Evolutionary conservation across 768 basidiomycete genomes (phyloP).

Genomic region (Trametes villosa): DNA sequence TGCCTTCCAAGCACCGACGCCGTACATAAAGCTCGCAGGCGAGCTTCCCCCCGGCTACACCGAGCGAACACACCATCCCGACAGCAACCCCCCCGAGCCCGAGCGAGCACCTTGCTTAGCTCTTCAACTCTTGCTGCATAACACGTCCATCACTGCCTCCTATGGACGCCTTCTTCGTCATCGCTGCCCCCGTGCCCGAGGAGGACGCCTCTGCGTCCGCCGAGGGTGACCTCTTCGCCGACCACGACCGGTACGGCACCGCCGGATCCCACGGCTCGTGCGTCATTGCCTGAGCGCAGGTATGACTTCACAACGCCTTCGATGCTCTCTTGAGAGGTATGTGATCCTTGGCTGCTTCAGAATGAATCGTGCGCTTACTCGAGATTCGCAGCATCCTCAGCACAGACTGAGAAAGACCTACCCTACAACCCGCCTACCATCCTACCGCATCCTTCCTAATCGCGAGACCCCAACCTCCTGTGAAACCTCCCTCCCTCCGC

Average conservation of each 20-base stretch:
- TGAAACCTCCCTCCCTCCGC: neutral
- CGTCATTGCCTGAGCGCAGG: constrained; percentile 18
- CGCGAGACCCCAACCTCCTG: constrained; percentile 10
- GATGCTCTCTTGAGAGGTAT: constrained; percentile 6
- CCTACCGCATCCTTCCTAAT: constrained; percentile 15
- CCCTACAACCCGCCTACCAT: constrained; percentile 14
- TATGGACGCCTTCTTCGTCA: constrained; percentile 30
- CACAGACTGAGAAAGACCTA: constrained; percentile 15
- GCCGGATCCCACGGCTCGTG: constrained; percentile 10
- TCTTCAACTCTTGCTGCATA: neutral
- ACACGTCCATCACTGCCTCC: constrained; percentile 7
- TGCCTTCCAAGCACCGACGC: neutral
- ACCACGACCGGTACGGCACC: constrained; percentile 16
- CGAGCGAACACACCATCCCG: constrained; percentile 14
- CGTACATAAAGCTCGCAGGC: constrained; percentile 12
- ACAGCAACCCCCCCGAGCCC: constrained; percentile 3
- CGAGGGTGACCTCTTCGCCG: constrained; percentile 22
- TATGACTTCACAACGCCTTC: neutral
- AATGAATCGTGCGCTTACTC: neutral
- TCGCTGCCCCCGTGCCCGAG: constrained; percentile 25
- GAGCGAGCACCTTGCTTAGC: constrained; percentile 5
- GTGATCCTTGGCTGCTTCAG: neutral
- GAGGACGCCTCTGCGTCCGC: constrained; percentile 12
- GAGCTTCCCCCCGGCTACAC: neutral
- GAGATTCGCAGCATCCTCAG: neutral